Evolutionary conservation across 1,284 basidiomycete genomes (phyloP).

Genomic region (Leccinum pseudoinsigne): DNA sequence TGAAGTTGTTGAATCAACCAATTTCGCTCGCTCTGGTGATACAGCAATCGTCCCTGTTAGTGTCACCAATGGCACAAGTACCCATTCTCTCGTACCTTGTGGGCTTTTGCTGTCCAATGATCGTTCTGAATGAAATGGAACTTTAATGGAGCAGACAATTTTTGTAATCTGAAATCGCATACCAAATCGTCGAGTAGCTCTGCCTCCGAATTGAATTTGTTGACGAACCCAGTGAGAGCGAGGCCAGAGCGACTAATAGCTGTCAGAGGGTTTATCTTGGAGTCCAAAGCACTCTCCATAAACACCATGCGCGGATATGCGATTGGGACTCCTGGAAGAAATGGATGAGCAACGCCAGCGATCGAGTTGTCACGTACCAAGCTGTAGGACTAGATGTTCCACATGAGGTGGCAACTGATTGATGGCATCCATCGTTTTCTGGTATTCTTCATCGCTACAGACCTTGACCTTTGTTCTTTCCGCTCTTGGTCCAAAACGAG

Average conservation of each 20-base stretch:
- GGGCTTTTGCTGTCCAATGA: constrained; percentile 83
- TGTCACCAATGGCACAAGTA: neutral
- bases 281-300: constrained; percentile 74
- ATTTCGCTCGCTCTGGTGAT: constrained; percentile 80
- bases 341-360: neutral
- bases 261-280: constrained; percentile 81
- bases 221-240: constrained; percentile 79
- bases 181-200: constrained; percentile 92
- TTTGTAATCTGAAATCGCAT: constrained; percentile 22
- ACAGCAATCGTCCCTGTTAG: neutral
- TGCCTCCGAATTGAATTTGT: constrained; percentile 91
- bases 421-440: constrained; percentile 67
- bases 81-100: constrained; percentile 55
- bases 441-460: constrained; percentile 72
- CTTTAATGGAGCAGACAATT: neutral
- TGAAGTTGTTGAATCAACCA: constrained; percentile 84
- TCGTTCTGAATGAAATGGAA: constrained; percentile 58
- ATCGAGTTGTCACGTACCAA: constrained; percentile 47
- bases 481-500: constrained; percentile 50
- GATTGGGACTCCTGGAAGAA: constrained; percentile 63
- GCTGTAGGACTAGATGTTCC: constrained; percentile 80
- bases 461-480: constrained; percentile 84
- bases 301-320: constrained; percentile 95
- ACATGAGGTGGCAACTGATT: constrained; percentile 58
- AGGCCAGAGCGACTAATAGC: constrained; percentile 67